Evolutionary conservation across 306 rosid species (phyloP), one percentile per base, ranked within the genome.

Genomic region (Luffa acutangula): DNA sequence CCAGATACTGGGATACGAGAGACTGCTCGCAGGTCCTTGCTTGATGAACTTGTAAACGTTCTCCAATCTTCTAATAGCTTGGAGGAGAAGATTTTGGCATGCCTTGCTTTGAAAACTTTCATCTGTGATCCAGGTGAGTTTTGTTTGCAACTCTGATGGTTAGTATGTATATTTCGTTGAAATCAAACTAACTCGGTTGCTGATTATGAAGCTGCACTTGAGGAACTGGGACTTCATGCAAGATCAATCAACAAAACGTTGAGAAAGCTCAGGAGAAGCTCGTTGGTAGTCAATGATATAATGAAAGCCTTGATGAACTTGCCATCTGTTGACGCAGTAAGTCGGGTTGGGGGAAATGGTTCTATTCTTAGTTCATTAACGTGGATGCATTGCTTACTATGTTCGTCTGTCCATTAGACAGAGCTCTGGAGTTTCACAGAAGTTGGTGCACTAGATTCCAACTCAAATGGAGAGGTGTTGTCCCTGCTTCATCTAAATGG

Each of bases 401-500:
- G 31, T 74, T 81, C 13, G 65, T 72, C 57, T 43, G 78, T 56
- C 36, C 77, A 82, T 57, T 70, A 95, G 98, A 79, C 91, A 85
- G 91, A 91, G 79, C 87, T 94, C 66, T 94, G 97, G 98, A 90
- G 86, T 82, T 92, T 91, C 83, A 81, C 84, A 70, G 97, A 94
- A 85, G 89, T 89, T 57, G 90, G 81, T 62, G 93, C 86, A 86
- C 73, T 90, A 80, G 95, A 92, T 69, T 91, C 85, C 77, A 80
- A 88, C 84, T 52, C 89, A 54, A 92, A 91, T 58, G 97, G 97
- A 59, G 98, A 91, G 83, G 97, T 94, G 2, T 83, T 86, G 78
- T 86, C 92, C 85, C 82, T 94, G 90, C 81, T 82, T 78, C 88
- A 87, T 86, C 80, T 89, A 56, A 90, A 91, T 59, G 93, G 97